A percentile compares a stretch with the other conserved stretches of the same genome.
These are phyloP conservation scores for Papilionanthe hybrid DNA, from an alignment of 116 monocot species.

Conservation along the genomic window DNA sequence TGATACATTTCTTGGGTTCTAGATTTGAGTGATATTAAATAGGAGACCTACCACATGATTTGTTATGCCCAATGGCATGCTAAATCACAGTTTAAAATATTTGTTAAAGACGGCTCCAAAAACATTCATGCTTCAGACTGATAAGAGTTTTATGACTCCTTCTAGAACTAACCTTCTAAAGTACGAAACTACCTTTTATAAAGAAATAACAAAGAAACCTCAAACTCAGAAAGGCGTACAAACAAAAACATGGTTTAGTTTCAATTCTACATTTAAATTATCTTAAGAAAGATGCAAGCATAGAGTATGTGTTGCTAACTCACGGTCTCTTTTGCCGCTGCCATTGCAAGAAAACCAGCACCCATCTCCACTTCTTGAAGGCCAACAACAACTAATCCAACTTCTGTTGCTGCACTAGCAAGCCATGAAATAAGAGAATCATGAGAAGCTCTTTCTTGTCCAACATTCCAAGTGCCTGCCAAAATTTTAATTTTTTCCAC, in stretches of 20 bases:
- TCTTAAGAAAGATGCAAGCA: not conserved
- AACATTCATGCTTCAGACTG: not conserved
- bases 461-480: conserved; percentile 74
- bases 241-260: not conserved
- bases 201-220: not conserved
- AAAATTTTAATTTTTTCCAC: conserved; percentile 54
- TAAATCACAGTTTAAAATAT: not conserved
- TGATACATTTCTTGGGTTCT: no score
- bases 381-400: conserved; percentile 69
- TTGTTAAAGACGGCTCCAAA: not conserved
- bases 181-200: not conserved
- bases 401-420: conserved; percentile 47
- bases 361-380: conserved; percentile 87
- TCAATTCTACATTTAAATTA: not conserved
- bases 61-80: not conserved
- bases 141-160: not conserved
- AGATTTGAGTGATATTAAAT: no score
- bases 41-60: no score
- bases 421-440: conserved; percentile 70
- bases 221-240: not conserved
- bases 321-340: conserved; percentile 76
- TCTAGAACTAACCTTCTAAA: not conserved
- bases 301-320: conserved; percentile 14
- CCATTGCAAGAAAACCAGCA: conserved; percentile 75
- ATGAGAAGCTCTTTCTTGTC: conserved; percentile 56